Percentiles rank a stretch among this genome's conserved stretches.
Conservation (phyloP, 768 basidiomycete species). For the Russula emetica region DNA sequence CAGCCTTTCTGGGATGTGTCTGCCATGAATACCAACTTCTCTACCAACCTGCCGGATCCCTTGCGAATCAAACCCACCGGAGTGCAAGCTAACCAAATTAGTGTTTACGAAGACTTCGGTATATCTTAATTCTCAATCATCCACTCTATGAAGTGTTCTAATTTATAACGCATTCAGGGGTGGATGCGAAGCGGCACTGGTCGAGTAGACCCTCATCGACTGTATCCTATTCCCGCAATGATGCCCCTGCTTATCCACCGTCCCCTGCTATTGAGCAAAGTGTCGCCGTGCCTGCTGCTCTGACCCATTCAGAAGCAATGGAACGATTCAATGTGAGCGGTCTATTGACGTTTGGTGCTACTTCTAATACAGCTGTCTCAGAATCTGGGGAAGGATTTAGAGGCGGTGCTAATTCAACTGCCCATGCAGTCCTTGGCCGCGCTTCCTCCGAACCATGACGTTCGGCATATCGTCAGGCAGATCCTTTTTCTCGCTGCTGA, state of each 20-base stretch:
- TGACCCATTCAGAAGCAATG: conserved; percentile 79
- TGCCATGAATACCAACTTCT: conserved; percentile 65
- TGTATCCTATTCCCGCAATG: conserved; percentile 55
- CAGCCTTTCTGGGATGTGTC: conserved; percentile 89
- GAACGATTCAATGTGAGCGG: conserved; percentile 74
- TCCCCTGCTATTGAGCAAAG: conserved; percentile 61
- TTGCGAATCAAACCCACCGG: conserved; percentile 81
- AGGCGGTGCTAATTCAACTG: conserved; percentile 73
- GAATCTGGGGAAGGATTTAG: conserved; percentile 59
- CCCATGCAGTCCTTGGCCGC: conserved; percentile 63
- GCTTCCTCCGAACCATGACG: conserved; percentile 79
- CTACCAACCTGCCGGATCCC: conserved; percentile 76
- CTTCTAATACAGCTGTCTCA: conserved; percentile 30
- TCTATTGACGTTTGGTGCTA: not conserved
- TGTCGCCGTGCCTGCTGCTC: conserved; percentile 38
- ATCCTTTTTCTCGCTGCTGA: conserved; percentile 79
- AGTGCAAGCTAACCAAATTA: conserved; percentile 72
- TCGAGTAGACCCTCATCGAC: conserved; percentile 69
- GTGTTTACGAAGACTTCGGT: conserved; percentile 97
- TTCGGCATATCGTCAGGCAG: conserved; percentile 79
- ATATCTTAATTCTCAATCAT: not conserved
- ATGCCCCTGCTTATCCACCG: conserved; percentile 48
- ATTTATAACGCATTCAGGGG: conserved; percentile 34
- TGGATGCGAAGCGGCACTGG: conserved; percentile 53
- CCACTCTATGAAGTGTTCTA: not conserved